phyloP scores from a whole-genome alignment of 768 basidiomycete species.

The Fomitopsis pulvina region DNA sequence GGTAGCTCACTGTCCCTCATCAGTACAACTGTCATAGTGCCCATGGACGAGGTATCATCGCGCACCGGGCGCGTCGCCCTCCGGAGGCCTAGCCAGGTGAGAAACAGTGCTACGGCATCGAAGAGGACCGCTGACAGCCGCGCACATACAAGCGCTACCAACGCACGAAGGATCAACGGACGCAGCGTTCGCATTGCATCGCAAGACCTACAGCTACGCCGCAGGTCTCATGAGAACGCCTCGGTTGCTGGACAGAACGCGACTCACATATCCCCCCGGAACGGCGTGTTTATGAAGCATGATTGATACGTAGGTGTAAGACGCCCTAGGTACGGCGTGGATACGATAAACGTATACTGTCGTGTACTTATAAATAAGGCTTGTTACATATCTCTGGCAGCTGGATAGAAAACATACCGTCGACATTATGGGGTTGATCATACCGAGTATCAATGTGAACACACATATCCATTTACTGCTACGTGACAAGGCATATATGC shows the following conservation, averaged over 20 bases:
- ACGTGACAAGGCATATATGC: constrained; percentile 12
- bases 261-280: not conserved
- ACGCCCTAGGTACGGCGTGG: not conserved
- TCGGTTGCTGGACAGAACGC: not conserved
- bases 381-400: not conserved
- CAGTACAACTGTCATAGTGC: not conserved
- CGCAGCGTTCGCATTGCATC: too few species aligned
- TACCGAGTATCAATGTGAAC: constrained; percentile 3
- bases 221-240: not conserved
- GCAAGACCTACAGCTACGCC: too few species aligned
- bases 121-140: too few species aligned
- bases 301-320: constrained; percentile 9
- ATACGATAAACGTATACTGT: not conserved
- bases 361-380: not conserved
- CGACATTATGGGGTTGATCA: constrained; percentile 8
- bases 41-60: too few species aligned
- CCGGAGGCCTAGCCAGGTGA: too few species aligned
- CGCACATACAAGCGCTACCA: too few species aligned
- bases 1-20: not conserved
- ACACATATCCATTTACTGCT: not conserved
- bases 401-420: constrained; percentile 3
- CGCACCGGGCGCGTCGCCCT: too few species aligned
- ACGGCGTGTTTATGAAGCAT: constrained; percentile 1
- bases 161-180: too few species aligned
- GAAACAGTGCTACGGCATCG: too few species aligned